Evolutionary conservation across 2,329 filamentous ascomycete genomes (phyloP).

Genomic region (Chrysoporthe puriensis): DNA sequence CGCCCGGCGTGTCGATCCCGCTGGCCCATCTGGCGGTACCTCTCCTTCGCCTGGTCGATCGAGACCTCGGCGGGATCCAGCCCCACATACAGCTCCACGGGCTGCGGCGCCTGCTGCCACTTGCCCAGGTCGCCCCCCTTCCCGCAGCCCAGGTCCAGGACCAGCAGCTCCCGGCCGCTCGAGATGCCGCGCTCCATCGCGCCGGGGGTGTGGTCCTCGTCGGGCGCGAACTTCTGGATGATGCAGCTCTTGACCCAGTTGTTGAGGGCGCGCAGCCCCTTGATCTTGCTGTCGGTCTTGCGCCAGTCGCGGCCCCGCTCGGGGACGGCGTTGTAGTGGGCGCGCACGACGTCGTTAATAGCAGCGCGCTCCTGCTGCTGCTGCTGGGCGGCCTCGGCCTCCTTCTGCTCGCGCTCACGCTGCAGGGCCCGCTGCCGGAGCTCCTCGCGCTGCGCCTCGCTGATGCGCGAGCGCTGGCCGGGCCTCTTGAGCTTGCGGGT

Average conservation of each 20-base stretch:
- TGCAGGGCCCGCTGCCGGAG: conserved; percentile 63
- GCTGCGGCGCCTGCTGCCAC: conserved; percentile 92
- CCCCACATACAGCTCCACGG: conserved; percentile 90
- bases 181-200: conserved; percentile 57
- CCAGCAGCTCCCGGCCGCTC: conserved; percentile 67
- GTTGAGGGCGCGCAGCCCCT: conserved; percentile 91
- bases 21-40: conserved; percentile 74
- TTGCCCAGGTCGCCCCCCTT: conserved; percentile 96
- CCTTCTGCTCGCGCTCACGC: conserved; percentile 55
- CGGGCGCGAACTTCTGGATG: conserved; percentile 93
- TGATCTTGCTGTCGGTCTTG: conserved; percentile 91
- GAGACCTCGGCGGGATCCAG: conserved; percentile 91
- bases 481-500: conserved; percentile 72
- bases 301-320: conserved; percentile 94
- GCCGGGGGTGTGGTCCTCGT: conserved; percentile 70
- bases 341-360: conserved; percentile 82
- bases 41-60: conserved; percentile 85
- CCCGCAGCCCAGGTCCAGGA: conserved; percentile 93
- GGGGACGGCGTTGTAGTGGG: conserved; percentile 96
- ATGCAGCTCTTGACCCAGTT: conserved; percentile 99
- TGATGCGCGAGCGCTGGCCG: conserved; percentile 68
- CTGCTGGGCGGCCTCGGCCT: conserved; percentile 43
- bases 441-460: conserved; percentile 67
- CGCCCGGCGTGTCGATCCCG: conserved; percentile 59
- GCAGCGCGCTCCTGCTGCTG: conserved; percentile 56